Conservation (phyloP, 2,329 filamentous ascomycete genomes). For the Aspergillus piperis region DNA sequence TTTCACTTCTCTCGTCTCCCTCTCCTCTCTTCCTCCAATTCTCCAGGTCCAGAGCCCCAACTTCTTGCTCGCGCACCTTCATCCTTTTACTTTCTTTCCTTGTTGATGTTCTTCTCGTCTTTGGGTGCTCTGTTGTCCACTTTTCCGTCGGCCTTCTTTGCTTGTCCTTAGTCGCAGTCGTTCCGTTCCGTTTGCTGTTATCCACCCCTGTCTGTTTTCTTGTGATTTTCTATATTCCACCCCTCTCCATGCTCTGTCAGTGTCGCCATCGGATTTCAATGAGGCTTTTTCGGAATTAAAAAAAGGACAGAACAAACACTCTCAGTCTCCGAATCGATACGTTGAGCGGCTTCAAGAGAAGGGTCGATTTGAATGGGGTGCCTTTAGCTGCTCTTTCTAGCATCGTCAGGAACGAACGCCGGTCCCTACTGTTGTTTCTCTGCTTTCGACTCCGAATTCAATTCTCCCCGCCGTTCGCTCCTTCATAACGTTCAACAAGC, state of each 20-base stretch:
- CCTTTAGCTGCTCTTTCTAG: background rate
- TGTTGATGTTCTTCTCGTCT: slow-evolving; percentile 14
- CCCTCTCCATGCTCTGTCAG: slow-evolving; percentile 18
- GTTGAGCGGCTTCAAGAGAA: slow-evolving; percentile 14
- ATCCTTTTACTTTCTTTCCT: slow-evolving; percentile 13
- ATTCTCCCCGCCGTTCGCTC: slow-evolving; percentile 10
- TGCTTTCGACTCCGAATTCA: slow-evolving; percentile 12
- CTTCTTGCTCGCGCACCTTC: slow-evolving; percentile 15
- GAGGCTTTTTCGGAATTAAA: slow-evolving; percentile 16
- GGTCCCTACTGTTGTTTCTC: slow-evolving; percentile 11
- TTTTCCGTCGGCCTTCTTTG: background rate
- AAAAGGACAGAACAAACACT: slow-evolving; percentile 3
- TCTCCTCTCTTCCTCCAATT: slow-evolving; percentile 8
- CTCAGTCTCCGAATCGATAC: slow-evolving; percentile 12
- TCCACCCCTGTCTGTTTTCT: slow-evolving; percentile 19
- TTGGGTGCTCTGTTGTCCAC: slow-evolving; percentile 10
- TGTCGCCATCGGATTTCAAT: slow-evolving; percentile 15
- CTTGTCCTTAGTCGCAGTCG: background rate
- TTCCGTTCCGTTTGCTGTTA: slow-evolving; percentile 15
- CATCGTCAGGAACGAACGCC: slow-evolving; percentile 12
- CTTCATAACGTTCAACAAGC: slow-evolving; percentile 14
- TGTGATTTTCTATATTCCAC: slow-evolving; percentile 16
- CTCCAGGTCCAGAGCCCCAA: slow-evolving; percentile 7
- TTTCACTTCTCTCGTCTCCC: slow-evolving; percentile 17
- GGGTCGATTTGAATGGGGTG: slow-evolving; percentile 10